Evolutionary conservation across 768 basidiomycete genomes (phyloP), one percentile per base, ranked within the genome.

Genomic region (Tulasnella sp.): DNA sequence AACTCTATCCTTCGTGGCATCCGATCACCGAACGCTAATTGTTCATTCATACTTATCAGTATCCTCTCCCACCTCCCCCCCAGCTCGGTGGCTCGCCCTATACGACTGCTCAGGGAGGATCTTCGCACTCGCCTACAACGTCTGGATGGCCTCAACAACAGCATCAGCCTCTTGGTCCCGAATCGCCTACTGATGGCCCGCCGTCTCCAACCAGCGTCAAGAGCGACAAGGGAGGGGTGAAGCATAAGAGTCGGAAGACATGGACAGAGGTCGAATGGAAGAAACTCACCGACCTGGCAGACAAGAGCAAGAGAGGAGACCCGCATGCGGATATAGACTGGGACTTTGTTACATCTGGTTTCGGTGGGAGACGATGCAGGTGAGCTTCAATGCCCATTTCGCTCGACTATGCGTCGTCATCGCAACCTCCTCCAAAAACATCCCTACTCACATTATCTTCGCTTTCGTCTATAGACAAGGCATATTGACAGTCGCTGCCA

Each of bases 221-320:
- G 48, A 49, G 29, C 29, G 57, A 59, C 24, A 56, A 59, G 42
- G 45, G 34, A 38, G 34, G 34, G 15, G 48, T 59, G 25, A 59
- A 59, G 42, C 57, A 59, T 30, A 59, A 59, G 46, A 49, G 48
- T 25, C 57, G 57, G 15, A 59, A 59, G 38, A 59, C 57, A 19
- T 59, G 57, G 57, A 59, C 57, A 3, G 57, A 59, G n/a, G 57
- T 50, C 27, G 57, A 59, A 38, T 59, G 57, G 57, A 59, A 59
- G 42, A 59, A 59, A 46, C 57, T 59, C 31, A 51, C 49, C 34
- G 57, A 59, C 42, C 42, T 59, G 29, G 57, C 57, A 17, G 57
- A 59, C 10, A 44, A 46, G 27, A 49, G 48, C 46, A 59, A 50
- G 42, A 11, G 57, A 49, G 57, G 57, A 31, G 42, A 59, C 42